Percentiles rank a stretch among this genome's conserved stretches.
These are phyloP conservation scores for Takashimella tepidaria DNA, from an alignment of 1,284 basidiomycete species.

Conservation along the genomic window DNA sequence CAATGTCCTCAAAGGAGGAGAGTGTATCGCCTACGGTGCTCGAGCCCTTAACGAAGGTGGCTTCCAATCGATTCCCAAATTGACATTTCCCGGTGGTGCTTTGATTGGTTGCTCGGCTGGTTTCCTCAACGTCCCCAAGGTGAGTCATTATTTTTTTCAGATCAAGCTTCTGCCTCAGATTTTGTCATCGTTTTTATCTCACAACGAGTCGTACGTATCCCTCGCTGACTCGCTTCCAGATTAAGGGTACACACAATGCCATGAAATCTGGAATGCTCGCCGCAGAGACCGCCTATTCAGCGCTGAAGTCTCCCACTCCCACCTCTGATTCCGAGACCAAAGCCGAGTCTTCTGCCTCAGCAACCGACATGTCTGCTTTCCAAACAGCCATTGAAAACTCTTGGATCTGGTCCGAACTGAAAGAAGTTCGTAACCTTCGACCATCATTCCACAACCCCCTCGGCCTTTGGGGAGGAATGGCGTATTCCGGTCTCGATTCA, in stretches of 20 bases:
- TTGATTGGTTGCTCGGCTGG: constrained; percentile 93
- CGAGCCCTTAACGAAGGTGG: constrained; percentile 92
- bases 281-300: constrained; percentile 77
- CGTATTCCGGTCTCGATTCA: constrained; percentile 85
- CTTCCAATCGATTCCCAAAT: constrained; percentile 82
- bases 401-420: constrained; percentile 83
- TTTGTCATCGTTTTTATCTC: too few species aligned
- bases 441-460: constrained; percentile 83
- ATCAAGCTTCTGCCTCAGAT: too few species aligned
- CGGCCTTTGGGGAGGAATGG: constrained; percentile 82
- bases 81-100: constrained; percentile 93
- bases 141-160: constrained; percentile 9
- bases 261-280: constrained; percentile 99
- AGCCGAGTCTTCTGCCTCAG: too few species aligned
- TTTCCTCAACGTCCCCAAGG: constrained; percentile 90
- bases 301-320: constrained; percentile 47
- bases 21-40: constrained; percentile 85
- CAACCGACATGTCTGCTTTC: constrained; percentile 72
- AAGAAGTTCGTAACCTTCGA: constrained; percentile 87
- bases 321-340: constrained; percentile 10
- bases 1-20: constrained; percentile 68
- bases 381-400: constrained; percentile 67
- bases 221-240: too few species aligned
- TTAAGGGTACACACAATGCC: constrained; percentile 99
- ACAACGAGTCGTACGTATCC: background rate